Evolutionary conservation across 257 asterid genomes (phyloP), one percentile per base, ranked within the genome.

Genomic region (Solanum lycopersicoides): DNA sequence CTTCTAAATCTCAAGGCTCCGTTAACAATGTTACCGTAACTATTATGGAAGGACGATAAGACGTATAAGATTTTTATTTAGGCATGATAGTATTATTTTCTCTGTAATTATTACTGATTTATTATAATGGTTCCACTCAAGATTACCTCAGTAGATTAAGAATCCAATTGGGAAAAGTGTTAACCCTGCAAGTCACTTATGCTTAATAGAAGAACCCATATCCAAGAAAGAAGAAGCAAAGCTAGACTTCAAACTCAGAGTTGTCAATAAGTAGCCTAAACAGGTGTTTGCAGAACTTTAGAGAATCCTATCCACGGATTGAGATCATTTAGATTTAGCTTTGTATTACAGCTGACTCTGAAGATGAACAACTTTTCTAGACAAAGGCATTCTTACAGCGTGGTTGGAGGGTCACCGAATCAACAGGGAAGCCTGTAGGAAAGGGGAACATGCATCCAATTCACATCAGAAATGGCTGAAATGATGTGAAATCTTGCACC

Each of bases 11-110:
- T 63, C 88, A 85, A 50, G 32, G 74, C 77, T 93, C 98, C 16
- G 20, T 82, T 28, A 95, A 95, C 75, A 86, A 86, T 87, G 88
- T 89, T 7, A 91, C 92, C 28, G 30, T 93, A 23, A 86, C 96
- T 21, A 77, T 82, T 72, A 83, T 91, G 50, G 91, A 88, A 66
- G 97, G 93, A 25, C 90, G 96, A n/a, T 93, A 83, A 79, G 21
- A 34, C 45, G 32, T 32, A 30, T 80, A 15, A 50, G 12, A 30
- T 50, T 18, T 50, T 82, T 30, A 50, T 50, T 30, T 30, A 32
- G 85, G 12, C 44, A 16, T 82, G 20, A 32, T 30, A 3, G 12
- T 50, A 32, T 82, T 82, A 30, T 14, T 30, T 76, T 42, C 60
- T 42, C 14, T 50, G 32, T 50, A 50, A 50, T 20, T 50, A 32